Evolutionary conservation across 768 basidiomycete genomes (phyloP).

Genomic region (Lactifluus hygrophoroides): DNA sequence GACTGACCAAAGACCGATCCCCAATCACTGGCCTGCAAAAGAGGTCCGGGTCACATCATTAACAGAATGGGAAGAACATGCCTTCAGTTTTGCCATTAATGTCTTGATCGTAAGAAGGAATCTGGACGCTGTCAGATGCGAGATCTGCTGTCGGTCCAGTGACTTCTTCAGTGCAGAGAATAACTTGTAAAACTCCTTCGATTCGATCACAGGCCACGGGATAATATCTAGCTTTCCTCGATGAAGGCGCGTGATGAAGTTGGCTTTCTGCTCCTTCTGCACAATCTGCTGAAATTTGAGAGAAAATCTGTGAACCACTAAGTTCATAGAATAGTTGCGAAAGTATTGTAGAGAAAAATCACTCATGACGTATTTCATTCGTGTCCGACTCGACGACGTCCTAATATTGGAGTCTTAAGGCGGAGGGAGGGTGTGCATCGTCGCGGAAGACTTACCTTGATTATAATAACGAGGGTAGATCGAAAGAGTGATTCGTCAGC

Average conservation of each 20-base stretch:
- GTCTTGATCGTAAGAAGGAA: slow-evolving; percentile 52
- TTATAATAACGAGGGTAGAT: slow-evolving; percentile 51
- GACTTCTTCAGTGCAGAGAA: slow-evolving; percentile 39
- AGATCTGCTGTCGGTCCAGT: slow-evolving; percentile 40
- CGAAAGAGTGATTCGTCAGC: slow-evolving; percentile 36
- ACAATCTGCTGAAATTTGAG: slow-evolving; percentile 31
- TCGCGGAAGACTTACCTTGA: slow-evolving; percentile 38
- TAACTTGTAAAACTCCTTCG: slow-evolving; percentile 31
- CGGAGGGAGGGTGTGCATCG: background rate
- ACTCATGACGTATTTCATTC: slow-evolving; percentile 50
- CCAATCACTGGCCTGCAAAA: slow-evolving; percentile 50
- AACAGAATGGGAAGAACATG: background rate
- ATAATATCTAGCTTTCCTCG: slow-evolving; percentile 25
- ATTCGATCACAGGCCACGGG: too few relatives aligned
- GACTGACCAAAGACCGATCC: slow-evolving; percentile 49
- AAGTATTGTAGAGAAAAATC: slow-evolving; percentile 16
- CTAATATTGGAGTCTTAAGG: slow-evolving; percentile 25
- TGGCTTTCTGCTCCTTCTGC: slow-evolving; percentile 48
- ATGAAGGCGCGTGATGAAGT: slow-evolving; percentile 54
- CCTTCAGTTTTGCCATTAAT: slow-evolving; percentile 60
- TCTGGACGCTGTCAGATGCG: slow-evolving; percentile 42
- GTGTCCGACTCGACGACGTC: slow-evolving; percentile 57
- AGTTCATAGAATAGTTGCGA: background rate
- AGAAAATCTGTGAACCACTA: slow-evolving; percentile 17
- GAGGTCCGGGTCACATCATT: background rate